A percentile compares a stretch with the other conserved stretches of the same genome.
These are phyloP conservation scores for Gossypium ekmanianum DNA, from an alignment of 345 rosid species.

Conservation along the genomic window DNA sequence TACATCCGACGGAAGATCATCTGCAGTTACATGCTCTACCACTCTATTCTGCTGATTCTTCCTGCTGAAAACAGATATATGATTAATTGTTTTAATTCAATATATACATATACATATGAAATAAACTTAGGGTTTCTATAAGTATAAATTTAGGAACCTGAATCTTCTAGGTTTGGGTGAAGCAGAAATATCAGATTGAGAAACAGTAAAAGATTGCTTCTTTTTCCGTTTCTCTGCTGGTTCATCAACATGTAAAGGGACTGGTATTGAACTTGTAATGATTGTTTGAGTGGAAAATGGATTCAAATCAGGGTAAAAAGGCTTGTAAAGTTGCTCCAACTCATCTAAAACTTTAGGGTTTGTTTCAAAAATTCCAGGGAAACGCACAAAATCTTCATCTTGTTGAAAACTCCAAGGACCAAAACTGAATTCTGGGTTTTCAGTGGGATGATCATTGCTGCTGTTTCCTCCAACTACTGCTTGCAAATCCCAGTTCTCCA, in stretches of 20 bases:
- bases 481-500: constrained; percentile 64
- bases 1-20: constrained; percentile 48
- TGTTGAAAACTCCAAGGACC: constrained; percentile 27
- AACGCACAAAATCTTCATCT: constrained; percentile 23
- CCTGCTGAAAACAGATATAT: constrained; percentile 26
- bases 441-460: constrained; percentile 19
- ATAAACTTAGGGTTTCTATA: not conserved
- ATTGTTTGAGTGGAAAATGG: constrained; percentile 37
- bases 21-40: constrained; percentile 49
- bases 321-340: constrained; percentile 41
- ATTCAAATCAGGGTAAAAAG: constrained; percentile 32
- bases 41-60: constrained; percentile 53
- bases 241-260: constrained; percentile 26
- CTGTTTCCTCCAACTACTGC: constrained; percentile 51
- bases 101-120: not conserved
- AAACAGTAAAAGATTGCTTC: constrained; percentile 18
- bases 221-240: constrained; percentile 26
- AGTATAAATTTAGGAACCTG: constrained; percentile 34
- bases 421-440: constrained; percentile 25
- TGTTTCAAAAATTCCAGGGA: constrained; percentile 28
- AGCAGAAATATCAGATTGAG: constrained; percentile 17
- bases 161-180: constrained; percentile 33
- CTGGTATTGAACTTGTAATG: constrained; percentile 30
- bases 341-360: constrained; percentile 35
- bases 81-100: not conserved